Base-by-base conservation (phyloP, 225 moss, liverwort and hornwort genomes). In the Physcomitrellopsis africana region DNA sequence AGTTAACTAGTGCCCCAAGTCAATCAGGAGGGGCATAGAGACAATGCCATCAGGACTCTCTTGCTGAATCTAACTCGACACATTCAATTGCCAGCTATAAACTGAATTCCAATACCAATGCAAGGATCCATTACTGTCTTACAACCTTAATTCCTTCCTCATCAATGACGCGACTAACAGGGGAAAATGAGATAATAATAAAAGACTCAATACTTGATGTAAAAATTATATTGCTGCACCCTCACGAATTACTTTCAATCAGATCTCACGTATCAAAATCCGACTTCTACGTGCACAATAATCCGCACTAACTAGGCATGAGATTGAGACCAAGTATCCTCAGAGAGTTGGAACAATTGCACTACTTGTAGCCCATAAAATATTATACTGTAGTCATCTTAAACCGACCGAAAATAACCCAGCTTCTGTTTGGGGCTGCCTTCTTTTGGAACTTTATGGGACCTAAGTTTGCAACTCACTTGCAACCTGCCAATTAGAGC, bases 371-470 rank as follows among this genome's bases (percentile, higher is more conserved):
- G 32, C 32, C 7, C 32, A 37, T 1, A 37, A 37, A 4, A 7
- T 37, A 0, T 37, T 37, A 37, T 13, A 53, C 41, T n/a, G 18
- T 11, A 61, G 23, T 61, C 67, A 76, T 54, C 76, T 60, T 68
- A 48, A 37, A 77, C 53, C 49, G 58, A 67, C 66, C 23, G 32
- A 23, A 24, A 3, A 44, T 26, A 47, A 72, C 63, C 19, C 60
- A 74, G 68, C 67, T 74, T 75, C 42, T 61, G 41, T 8, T 65
- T 83, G 69, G 69, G 80, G 49, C 67, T 67, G 60, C 43, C 60
- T 74, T 60, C 37, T 12, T 37, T 26, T 82, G 82, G 58, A 37
- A 37, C 32, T 4, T 73, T 17, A 48, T 13, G 42, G 37, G 20
- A 61, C 58, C 60, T 37, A 64, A 51, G 52, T 67, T n/a, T 18